Evolutionary conservation across 164 flowering plant species (phyloP).

Genomic region (Kingdonia uniflora): DNA sequence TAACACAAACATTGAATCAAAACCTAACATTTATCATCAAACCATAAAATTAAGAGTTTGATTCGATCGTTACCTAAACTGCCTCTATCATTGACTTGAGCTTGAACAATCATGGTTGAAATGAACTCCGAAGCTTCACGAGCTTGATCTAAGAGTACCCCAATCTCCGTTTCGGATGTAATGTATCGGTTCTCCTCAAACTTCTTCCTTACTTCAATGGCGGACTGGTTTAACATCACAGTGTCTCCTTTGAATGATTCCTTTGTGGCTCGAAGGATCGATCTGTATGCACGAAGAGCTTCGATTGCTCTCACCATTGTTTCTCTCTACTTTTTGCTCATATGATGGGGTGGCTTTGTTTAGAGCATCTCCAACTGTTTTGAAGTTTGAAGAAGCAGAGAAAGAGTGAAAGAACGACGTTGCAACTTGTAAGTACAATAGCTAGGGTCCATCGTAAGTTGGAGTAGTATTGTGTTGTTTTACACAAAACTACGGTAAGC

Average conservation of each 20-base stretch:
- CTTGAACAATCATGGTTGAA: conserved; percentile 83
- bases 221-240: conserved; percentile 56
- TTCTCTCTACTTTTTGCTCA: neutral
- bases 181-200: conserved; percentile 76
- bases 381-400: too few species aligned
- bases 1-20: too few species aligned
- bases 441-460: too few species aligned
- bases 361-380: too few species aligned
- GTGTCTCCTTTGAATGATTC: conserved; percentile 73
- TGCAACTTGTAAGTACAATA: too few species aligned
- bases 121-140: conserved; percentile 69
- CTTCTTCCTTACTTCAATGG: conserved; percentile 49
- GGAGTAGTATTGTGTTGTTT: too few species aligned
- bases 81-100: conserved; percentile 57
- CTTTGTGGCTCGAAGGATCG: conserved; percentile 60
- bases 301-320: conserved; percentile 20
- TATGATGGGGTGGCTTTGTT: neutral
- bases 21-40: too few species aligned
- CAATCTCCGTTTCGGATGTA: conserved; percentile 44
- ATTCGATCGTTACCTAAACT: conserved; percentile 68
- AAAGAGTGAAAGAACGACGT: too few species aligned
- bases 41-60: too few species aligned
- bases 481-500: too few species aligned
- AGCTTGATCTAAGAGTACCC: conserved; percentile 60
- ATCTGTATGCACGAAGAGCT: conserved; percentile 60